Evolutionary conservation across 305 asterid species (phyloP).

Genomic region (Euphrasia arctica): DNA sequence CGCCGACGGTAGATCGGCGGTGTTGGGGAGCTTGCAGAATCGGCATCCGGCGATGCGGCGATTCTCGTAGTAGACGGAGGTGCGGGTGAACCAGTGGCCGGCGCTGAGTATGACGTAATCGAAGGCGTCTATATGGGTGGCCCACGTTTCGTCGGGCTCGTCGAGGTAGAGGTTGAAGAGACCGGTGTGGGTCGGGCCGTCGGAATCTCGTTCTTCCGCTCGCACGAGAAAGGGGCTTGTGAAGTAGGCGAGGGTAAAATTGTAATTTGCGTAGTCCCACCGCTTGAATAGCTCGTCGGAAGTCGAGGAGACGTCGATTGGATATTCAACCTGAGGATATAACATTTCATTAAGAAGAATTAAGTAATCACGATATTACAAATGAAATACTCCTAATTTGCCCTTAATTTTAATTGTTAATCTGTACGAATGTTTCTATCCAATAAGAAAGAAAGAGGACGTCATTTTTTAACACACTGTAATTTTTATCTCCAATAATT

Average conservation of each 20-base stretch:
- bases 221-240: slow-evolving; percentile 62
- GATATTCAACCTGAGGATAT: slow-evolving; percentile 43
- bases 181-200: slow-evolving; percentile 43
- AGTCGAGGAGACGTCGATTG: slow-evolving; percentile 44
- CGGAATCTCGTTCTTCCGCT: slow-evolving; percentile 29
- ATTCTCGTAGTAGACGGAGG: slow-evolving; percentile 40
- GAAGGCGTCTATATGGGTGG: slow-evolving; percentile 39
- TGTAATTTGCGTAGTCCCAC: slow-evolving; percentile 50
- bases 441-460: too few relatives aligned
- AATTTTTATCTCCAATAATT: too few relatives aligned
- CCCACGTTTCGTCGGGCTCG: slow-evolving; percentile 56
- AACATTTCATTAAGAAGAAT: background rate
- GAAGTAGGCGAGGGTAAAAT: slow-evolving; percentile 54
- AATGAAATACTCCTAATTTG: too few relatives aligned
- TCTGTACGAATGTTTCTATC: too few relatives aligned
- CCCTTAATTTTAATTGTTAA: too few relatives aligned
- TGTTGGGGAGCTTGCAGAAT: slow-evolving; percentile 45
- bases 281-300: slow-evolving; percentile 51
- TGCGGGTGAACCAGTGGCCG: slow-evolving; percentile 64
- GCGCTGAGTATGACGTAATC: slow-evolving; percentile 55
- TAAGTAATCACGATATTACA: too few relatives aligned
- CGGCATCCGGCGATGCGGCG: slow-evolving; percentile 48
- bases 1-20: slow-evolving; percentile 40
- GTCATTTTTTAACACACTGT: too few relatives aligned
- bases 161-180: slow-evolving; percentile 63